Conservation (phyloP, 768 basidiomycete species). For the Suillus subaureus region DNA sequence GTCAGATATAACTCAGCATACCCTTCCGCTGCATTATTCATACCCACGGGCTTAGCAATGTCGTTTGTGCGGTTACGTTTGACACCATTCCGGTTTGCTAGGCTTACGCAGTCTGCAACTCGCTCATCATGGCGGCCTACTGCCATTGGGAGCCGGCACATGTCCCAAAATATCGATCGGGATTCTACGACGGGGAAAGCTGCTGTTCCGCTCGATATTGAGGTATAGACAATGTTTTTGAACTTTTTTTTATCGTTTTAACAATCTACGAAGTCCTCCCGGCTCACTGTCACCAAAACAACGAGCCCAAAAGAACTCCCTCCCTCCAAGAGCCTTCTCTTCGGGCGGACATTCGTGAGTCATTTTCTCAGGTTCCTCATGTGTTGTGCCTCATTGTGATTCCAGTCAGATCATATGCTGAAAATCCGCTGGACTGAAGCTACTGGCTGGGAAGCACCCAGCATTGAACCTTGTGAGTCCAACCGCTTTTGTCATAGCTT, state of each 20-base stretch:
- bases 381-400: constrained; percentile 13
- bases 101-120: constrained; percentile 8
- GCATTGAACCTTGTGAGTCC: constrained; percentile 79
- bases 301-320: constrained; percentile 62
- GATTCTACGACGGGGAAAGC: constrained; percentile 57
- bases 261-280: constrained; percentile 44
- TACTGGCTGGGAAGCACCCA: constrained; percentile 81
- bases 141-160: constrained; percentile 12
- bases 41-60: constrained; percentile 22
- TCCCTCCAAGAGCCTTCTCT: constrained; percentile 67
- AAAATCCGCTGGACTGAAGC: constrained; percentile 69
- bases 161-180: constrained; percentile 14
- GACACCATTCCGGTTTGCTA: constrained; percentile 16
- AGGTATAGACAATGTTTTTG: constrained; percentile 36
- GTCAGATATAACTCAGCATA: background rate
- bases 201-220: constrained; percentile 47
- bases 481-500: constrained; percentile 1
- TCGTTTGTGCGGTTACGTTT: constrained; percentile 16
- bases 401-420: constrained; percentile 86
- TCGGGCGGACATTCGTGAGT: constrained; percentile 84
- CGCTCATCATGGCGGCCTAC: constrained; percentile 17
- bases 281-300: constrained; percentile 51
- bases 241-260: background rate
- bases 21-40: constrained; percentile 2
- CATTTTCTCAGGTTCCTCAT: constrained; percentile 11